Evolutionary conservation across 768 basidiomycete genomes (phyloP).

Genomic region (Termitomyces sp.): DNA sequence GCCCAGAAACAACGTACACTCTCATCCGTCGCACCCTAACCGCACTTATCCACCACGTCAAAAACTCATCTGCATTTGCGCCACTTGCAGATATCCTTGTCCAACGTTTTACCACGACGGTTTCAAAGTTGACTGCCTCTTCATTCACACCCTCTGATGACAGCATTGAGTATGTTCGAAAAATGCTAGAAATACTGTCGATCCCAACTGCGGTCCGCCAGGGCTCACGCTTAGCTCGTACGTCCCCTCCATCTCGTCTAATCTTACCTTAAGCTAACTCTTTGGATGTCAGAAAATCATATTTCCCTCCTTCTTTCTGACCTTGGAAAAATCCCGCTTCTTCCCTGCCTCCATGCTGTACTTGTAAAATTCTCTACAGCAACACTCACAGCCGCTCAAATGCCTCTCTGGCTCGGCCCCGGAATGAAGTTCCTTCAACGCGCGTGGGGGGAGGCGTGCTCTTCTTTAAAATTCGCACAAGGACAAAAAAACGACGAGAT

Average conservation of each 20-base stretch:
- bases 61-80: constrained; percentile 58
- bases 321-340: constrained; percentile 23
- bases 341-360: constrained; percentile 20
- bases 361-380: constrained; percentile 36
- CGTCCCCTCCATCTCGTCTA: constrained; percentile 14
- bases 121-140: constrained; percentile 15
- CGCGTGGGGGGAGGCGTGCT: constrained; percentile 32
- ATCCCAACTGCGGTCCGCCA: constrained; percentile 60
- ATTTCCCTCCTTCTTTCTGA: constrained; percentile 25
- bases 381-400: constrained; percentile 36
- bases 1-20: constrained; percentile 38
- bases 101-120: constrained; percentile 24
- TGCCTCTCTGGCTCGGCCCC: constrained; percentile 43
- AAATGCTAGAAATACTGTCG: constrained; percentile 51
- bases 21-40: constrained; percentile 72
- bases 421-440: constrained; percentile 54
- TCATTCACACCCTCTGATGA: constrained; percentile 6
- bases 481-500: constrained; percentile 2
- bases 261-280: background rate
- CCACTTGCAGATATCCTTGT: constrained; percentile 50
- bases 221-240: constrained; percentile 64
- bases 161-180: constrained; percentile 35
- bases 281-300: constrained; percentile 25
- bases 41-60: constrained; percentile 79
- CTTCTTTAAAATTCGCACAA: background rate